These are phyloP conservation scores for Tubosaeta sp. DNA, from an alignment of 768 basidiomycete genomes.

Conservation along the genomic window DNA sequence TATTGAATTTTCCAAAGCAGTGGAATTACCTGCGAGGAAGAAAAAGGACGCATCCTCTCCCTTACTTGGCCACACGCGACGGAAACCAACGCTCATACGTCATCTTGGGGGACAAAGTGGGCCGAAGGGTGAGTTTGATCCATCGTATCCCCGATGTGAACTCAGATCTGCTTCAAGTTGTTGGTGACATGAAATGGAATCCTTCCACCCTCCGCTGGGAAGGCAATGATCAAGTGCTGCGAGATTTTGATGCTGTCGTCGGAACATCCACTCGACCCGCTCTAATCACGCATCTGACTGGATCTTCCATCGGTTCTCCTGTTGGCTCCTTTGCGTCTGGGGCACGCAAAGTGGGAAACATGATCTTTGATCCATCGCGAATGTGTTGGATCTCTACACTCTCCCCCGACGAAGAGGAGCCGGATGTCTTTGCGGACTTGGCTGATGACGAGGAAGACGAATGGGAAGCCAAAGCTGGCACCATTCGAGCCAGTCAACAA, in stretches of 20 bases:
- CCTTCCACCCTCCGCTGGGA: constrained; percentile 89
- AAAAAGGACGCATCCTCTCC: constrained; percentile 50
- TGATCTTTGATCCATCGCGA: constrained; percentile 91
- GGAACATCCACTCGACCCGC: constrained; percentile 87
- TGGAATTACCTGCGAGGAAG: constrained; percentile 45
- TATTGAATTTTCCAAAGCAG: constrained; percentile 48
- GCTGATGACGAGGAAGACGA: constrained; percentile 84
- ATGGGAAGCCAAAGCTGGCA: constrained; percentile 73
- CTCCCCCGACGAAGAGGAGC: constrained; percentile 86
- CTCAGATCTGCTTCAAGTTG: constrained; percentile 48
- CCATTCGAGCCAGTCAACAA: constrained; percentile 64
- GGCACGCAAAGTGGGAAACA: constrained; percentile 91
- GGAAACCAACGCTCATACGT: constrained; percentile 86
- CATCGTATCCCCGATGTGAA: constrained; percentile 3
- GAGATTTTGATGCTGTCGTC: constrained; percentile 81
- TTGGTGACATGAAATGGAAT: constrained; percentile 98
- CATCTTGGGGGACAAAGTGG: constrained; percentile 65
- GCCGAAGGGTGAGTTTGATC: constrained; percentile 61
- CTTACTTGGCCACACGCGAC: constrained; percentile 42
- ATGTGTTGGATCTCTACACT: constrained; percentile 95
- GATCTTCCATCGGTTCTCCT: constrained; percentile 80
- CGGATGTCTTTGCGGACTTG: constrained; percentile 91
- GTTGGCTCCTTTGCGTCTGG: constrained; percentile 70
- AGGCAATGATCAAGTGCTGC: constrained; percentile 89
- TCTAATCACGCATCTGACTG: constrained; percentile 90